Percentiles rank a stretch among this genome's conserved stretches.
Evolutionary conservation across 2,329 filamentous ascomycete species (phyloP).

Genomic region (Stenocarpella maydis): DNA sequence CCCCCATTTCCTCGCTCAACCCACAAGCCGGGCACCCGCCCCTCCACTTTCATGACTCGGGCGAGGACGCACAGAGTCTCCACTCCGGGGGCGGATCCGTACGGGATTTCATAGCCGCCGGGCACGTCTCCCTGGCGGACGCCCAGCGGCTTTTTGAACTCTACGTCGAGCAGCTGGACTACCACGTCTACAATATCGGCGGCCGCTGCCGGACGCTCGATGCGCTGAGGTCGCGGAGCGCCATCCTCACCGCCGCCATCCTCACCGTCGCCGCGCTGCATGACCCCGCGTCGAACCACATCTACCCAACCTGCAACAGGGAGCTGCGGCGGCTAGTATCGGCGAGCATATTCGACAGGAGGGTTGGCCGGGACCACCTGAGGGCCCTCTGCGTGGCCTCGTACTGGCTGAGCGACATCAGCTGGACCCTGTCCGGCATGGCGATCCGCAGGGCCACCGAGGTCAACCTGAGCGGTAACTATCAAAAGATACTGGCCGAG

Average conservation of each 20-base stretch:
- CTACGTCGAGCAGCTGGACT: conserved; percentile 59
- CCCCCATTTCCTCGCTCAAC: conserved; percentile 44
- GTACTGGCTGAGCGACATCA: conserved; percentile 70
- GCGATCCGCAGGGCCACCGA: conserved; percentile 59
- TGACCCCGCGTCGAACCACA: conserved; percentile 33
- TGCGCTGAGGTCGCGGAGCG: conserved; percentile 61
- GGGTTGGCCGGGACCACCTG: conserved; percentile 57
- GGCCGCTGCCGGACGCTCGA: conserved; percentile 58
- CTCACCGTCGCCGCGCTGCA: conserved; percentile 57
- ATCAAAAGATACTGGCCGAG: conserved; percentile 49
- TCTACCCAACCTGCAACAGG: conserved; percentile 38
- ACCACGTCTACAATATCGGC: conserved; percentile 59
- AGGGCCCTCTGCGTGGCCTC: conserved; percentile 67
- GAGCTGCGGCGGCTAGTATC: conserved; percentile 38
- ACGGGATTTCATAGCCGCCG: conserved; percentile 49
- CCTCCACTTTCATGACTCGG: conserved; percentile 12
- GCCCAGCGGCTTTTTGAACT: conserved; percentile 60
- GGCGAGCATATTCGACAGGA: conserved; percentile 47
- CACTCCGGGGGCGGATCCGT: conserved; percentile 11
- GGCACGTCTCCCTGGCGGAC: conserved; percentile 54
- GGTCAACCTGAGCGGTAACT: conserved; percentile 54
- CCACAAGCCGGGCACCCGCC: conserved; percentile 27
- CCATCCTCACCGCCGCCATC: conserved; percentile 60
- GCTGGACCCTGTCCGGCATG: conserved; percentile 67
- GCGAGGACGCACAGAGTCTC: conserved; percentile 17